Evolutionary conservation across 2,329 filamentous ascomycete species (phyloP).

Genomic region (Pseudogymnoascus sp.): DNA sequence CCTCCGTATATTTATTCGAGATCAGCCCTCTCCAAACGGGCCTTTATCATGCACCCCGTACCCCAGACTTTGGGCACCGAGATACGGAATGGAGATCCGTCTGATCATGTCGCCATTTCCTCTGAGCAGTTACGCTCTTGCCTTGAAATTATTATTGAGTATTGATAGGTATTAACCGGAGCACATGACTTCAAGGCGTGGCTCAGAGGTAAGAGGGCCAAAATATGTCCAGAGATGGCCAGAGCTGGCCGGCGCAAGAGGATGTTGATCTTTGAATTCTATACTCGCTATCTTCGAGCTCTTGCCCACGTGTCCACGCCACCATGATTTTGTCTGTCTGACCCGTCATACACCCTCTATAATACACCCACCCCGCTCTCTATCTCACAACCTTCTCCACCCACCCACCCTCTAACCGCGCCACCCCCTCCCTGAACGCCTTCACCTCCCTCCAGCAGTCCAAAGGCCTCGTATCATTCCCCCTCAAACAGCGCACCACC

Average conservation of each 20-base stretch:
- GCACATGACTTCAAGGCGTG: background rate
- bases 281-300: background rate
- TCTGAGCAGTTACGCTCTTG: background rate
- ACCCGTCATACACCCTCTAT: background rate
- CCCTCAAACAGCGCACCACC: conserved; percentile 71
- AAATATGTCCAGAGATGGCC: background rate
- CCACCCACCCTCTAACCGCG: conserved; percentile 77
- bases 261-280: conserved; percentile 6
- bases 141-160: background rate
- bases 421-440: conserved; percentile 81
- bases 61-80: background rate
- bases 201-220: background rate
- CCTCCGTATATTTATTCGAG: background rate
- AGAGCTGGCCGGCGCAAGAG: background rate
- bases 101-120: background rate
- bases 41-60: background rate
- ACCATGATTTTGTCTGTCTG: background rate
- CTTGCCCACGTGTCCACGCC: background rate
- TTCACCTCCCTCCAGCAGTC: conserved; percentile 95
- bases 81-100: background rate
- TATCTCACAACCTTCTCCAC: conserved; percentile 66
- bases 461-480: conserved; percentile 78
- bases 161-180: background rate
- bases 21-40: background rate
- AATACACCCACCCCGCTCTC: background rate